A percentile compares a stretch with the other conserved stretches of the same genome.
These are phyloP conservation scores for Plantago ovata DNA, from an alignment of 257 asterid genomes.

Conservation along the genomic window DNA sequence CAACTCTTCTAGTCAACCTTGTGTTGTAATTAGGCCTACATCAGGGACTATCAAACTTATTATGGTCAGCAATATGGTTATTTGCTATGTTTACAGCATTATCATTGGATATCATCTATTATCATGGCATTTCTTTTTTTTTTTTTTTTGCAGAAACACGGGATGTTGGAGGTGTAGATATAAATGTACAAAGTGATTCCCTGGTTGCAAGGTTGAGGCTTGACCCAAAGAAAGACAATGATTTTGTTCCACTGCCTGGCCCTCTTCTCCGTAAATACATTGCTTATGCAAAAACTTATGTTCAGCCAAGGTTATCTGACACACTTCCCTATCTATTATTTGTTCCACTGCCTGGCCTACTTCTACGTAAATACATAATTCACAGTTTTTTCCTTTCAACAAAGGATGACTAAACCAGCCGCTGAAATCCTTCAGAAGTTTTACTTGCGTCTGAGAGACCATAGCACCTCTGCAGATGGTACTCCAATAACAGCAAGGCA, in stretches of 20 bases:
- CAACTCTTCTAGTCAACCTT: too few species aligned
- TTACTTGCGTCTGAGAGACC: constrained; percentile 80
- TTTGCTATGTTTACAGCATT: too few species aligned
- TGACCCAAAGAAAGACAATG: constrained; percentile 67
- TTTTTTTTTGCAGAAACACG: constrained; percentile 46
- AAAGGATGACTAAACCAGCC: constrained; percentile 89
- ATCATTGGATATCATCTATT: too few species aligned
- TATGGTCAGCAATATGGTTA: too few species aligned
- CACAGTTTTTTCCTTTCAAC: constrained; percentile 19
- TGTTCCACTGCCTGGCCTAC: background rate
- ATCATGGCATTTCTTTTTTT: background rate
- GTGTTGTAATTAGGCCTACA: too few species aligned
- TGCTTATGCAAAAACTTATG: constrained; percentile 85
- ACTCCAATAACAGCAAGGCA: constrained; percentile 98
- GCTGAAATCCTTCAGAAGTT: constrained; percentile 93
- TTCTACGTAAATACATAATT: background rate
- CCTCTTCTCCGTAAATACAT: constrained; percentile 93
- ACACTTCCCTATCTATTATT: constrained; percentile 15
- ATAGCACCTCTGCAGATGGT: constrained; percentile 71
- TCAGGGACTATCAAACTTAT: too few species aligned
- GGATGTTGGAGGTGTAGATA: constrained; percentile 38
- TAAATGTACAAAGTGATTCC: constrained; percentile 45
- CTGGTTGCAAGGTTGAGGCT: constrained; percentile 75
- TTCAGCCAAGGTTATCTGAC: constrained; percentile 69
- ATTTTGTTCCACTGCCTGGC: constrained; percentile 89